Evolutionary conservation across 768 basidiomycete species (phyloP), one percentile per base, ranked within the genome.

Genomic region (Collybia mongolica): DNA sequence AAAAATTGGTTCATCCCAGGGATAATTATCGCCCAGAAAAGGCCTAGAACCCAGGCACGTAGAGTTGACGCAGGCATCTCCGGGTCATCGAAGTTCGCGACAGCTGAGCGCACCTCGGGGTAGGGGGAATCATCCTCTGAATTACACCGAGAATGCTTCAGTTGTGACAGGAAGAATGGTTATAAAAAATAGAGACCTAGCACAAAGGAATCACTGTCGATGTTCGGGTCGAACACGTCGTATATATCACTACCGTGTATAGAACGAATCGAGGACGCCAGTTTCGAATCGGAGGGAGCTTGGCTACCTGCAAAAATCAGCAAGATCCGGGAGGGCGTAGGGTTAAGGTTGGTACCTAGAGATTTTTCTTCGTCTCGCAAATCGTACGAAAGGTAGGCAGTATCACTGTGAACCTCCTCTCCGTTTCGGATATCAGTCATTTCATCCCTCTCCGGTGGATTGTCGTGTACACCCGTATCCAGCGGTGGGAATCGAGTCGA

Each of bases 1-100:
- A 89, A 88, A 68, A 88, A 89, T 58, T 88, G 87, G 65, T 90
- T 90, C 72, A 89, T 72, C 38, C 87, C 85, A 0, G 88, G 76
- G 18, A 90, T 73, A 44, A 90, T 18, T 54, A 85, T 67, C 0
- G 83, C 72, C 76, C 79, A 84, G 0, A 64, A 19, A 2, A 82
- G 52, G 59, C 84, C 84, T 38, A 86, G 67, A 0, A 77, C 66
- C 82, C 83, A 86, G 5, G 79, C 74, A 42, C 83, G 80, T 19
- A 91, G 35, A 29, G 79, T 79, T 26, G 74, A 75, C 4, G 71
- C 75, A 1, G 85, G 85, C 70, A 88, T 86, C 29, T 66, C 65
- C 3, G 77, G 77, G 61, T 89, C 87, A 58, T 90, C 87, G 26
- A 79, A 82, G 64, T 86, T 88, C 17, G 84, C 80, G 7, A 89